phyloP scores from a whole-genome alignment of 1,139 yeast species.

The Suhomyces kunorum region DNA sequence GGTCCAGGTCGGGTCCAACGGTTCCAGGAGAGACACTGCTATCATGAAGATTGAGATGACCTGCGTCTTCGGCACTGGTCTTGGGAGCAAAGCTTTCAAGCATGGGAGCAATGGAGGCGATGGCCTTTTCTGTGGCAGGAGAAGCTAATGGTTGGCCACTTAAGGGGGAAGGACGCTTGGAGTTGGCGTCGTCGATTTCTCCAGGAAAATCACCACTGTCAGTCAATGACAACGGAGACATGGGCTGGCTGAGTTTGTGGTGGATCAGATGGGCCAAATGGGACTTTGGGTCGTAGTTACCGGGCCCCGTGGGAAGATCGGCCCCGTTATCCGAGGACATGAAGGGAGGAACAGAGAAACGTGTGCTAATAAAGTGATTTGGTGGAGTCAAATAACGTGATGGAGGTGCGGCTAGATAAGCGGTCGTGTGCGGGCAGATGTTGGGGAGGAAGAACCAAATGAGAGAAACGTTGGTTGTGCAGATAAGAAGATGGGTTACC shows the following conservation, averaged over 20 bases:
- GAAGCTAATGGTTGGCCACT: conserved; percentile 20
- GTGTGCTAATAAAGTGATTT: conserved; percentile 8
- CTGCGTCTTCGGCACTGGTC: conserved; percentile 59
- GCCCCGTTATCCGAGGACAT: conserved; percentile 4
- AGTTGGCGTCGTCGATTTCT: not conserved
- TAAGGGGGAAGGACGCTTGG: conserved; percentile 5
- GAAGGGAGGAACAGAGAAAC: conserved; percentile 1
- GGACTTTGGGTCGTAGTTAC: conserved; percentile 2
- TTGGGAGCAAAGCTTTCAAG: conserved; percentile 71
- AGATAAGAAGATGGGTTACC: no score
- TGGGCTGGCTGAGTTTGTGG: conserved; percentile 28
- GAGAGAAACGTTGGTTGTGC: not conserved
- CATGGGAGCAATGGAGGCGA: conserved; percentile 79
- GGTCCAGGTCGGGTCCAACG: not conserved
- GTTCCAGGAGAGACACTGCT: conserved; percentile 2
- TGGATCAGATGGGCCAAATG: conserved; percentile 7
- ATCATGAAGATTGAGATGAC: conserved; percentile 6
- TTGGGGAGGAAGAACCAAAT: not conserved
- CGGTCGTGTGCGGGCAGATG: not conserved
- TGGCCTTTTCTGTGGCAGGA: conserved; percentile 55
- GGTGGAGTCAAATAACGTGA: not conserved
- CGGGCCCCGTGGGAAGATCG: not conserved
- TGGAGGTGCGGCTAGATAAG: conserved; percentile 2
- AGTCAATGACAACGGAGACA: conserved; percentile 36
- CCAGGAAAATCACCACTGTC: conserved; percentile 16